Evolutionary conservation across 1,139 yeast species (phyloP).

Genomic region (Yamadazyma taylorii): DNA sequence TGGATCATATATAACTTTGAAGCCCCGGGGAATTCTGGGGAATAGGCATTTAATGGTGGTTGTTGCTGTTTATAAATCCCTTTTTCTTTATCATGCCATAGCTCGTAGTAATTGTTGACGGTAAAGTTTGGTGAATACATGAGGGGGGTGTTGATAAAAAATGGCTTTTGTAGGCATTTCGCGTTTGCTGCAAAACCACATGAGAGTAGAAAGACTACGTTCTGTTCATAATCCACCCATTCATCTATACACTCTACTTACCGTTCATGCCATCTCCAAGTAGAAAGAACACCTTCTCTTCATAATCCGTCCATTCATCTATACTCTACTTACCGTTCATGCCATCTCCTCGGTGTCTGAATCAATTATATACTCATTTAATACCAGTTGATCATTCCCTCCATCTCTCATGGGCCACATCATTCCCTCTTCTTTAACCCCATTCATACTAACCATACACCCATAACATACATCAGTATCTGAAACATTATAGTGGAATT

Average conservation of each 20-base stretch:
- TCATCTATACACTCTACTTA: too few relatives aligned
- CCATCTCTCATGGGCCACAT: constrained; percentile 49
- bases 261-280: too few relatives aligned
- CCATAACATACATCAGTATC: constrained; percentile 66
- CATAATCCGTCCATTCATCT: too few relatives aligned
- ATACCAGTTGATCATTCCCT: constrained; percentile 29
- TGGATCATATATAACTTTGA: constrained; percentile 26
- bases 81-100: constrained; percentile 15
- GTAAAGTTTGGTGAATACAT: constrained; percentile 19
- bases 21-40: constrained; percentile 54
- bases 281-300: too few relatives aligned
- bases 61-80: constrained; percentile 51
- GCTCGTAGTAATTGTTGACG: constrained; percentile 13
- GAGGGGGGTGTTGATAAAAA: background rate
- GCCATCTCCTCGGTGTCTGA: too few relatives aligned
- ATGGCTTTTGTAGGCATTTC: background rate
- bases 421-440: constrained; percentile 32
- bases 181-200: background rate
- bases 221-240: too few relatives aligned
- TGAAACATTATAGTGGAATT: background rate
- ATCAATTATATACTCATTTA: constrained; percentile 51
- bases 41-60: constrained; percentile 55
- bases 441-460: constrained; percentile 63
- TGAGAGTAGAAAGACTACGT: background rate
- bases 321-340: too few relatives aligned